Conservation (phyloP, 2,329 filamentous ascomycete species). For the Hymenotorrendiella dingleyae region DNA sequence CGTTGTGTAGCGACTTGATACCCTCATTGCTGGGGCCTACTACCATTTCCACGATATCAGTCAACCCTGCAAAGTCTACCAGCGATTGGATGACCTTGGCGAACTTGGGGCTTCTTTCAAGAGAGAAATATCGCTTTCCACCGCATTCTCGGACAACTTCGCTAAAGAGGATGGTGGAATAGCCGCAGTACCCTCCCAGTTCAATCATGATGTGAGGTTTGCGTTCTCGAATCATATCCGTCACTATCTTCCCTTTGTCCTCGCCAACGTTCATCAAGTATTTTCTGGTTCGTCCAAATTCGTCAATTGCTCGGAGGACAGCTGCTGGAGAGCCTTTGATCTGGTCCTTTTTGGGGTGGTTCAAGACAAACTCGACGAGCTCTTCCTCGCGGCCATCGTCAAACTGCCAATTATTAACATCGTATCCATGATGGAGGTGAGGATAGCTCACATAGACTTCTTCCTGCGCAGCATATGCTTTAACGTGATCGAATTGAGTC, state of each 20-base stretch:
- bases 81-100: slow-evolving; percentile 62
- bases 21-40: slow-evolving; percentile 65
- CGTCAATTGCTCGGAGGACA: slow-evolving; percentile 65
- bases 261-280: slow-evolving; percentile 78
- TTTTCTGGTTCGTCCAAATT: slow-evolving; percentile 58
- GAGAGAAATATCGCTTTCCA: slow-evolving; percentile 60
- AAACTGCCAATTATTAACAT: slow-evolving; percentile 38
- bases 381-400: slow-evolving; percentile 71
- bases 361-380: slow-evolving; percentile 64
- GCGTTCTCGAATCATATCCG: slow-evolving; percentile 58
- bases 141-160: slow-evolving; percentile 57
- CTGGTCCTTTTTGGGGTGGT: slow-evolving; percentile 52
- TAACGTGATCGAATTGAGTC: neutral
- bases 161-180: slow-evolving; percentile 73
- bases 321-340: slow-evolving; percentile 58
- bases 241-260: slow-evolving; percentile 67
- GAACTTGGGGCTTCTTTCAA: slow-evolving; percentile 71
- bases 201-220: slow-evolving; percentile 70
- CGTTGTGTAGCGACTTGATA: slow-evolving; percentile 53
- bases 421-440: no score
- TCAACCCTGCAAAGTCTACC: slow-evolving; percentile 69
- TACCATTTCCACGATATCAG: slow-evolving; percentile 62
- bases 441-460: neutral
- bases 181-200: slow-evolving; percentile 75
- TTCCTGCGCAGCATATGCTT: neutral